Evolutionary conservation across 2,329 filamentous ascomycete species (phyloP).

Genomic region (Orbilia blumenaviensis): DNA sequence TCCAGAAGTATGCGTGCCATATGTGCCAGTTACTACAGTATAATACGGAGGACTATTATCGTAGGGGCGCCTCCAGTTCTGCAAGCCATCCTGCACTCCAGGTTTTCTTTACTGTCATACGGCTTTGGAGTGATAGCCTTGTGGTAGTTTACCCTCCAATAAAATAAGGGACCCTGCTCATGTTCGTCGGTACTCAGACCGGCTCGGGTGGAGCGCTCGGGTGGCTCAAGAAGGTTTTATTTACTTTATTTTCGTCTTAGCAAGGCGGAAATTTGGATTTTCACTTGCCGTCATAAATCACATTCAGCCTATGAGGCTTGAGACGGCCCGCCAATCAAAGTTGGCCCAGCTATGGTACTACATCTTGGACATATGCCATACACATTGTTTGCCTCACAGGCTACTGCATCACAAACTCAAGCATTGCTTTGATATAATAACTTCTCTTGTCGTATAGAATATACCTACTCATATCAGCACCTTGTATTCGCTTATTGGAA

Average conservation of each 20-base stretch:
- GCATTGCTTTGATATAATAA: neutral
- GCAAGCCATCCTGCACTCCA: slow-evolving; percentile 49
- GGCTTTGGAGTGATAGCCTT: neutral
- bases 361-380: neutral
- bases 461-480: neutral
- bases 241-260: neutral
- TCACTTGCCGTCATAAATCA: neutral
- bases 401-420: neutral
- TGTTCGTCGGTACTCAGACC: neutral
- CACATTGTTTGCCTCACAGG: neutral
- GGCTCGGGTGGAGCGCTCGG: slow-evolving; percentile 4
- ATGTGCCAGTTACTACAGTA: neutral
- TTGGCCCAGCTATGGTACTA: neutral
- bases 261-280: neutral
- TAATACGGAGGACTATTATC: slow-evolving; percentile 2
- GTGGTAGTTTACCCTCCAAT: slow-evolving; percentile 29
- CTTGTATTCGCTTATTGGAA: slow-evolving; percentile 8
- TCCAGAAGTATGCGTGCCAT: neutral
- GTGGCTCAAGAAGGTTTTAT: neutral
- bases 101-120: slow-evolving; percentile 4
- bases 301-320: slow-evolving; percentile 1
- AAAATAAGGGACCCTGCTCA: neutral
- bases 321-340: neutral
- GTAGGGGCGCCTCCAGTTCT: slow-evolving; percentile 3
- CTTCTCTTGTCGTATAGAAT: neutral